These are phyloP conservation scores for Trichomonas tenax DNA, from an alignment of 208 protist species.

Conservation along the genomic window DNA sequence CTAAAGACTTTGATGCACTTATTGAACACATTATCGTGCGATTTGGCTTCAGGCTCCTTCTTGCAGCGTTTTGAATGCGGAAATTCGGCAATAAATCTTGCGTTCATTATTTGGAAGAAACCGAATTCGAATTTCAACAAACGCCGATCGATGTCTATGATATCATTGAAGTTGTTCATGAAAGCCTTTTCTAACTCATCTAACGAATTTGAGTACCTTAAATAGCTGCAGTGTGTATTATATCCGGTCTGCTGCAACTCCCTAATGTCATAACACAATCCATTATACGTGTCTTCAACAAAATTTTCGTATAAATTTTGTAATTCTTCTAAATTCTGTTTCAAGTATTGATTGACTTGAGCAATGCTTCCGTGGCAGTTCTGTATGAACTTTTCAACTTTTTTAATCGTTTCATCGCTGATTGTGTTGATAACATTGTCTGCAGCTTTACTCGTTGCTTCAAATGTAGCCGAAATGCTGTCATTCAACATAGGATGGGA, in stretches of 20 bases:
- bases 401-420: neutral
- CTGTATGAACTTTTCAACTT: neutral
- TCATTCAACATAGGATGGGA: neutral
- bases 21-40: neutral
- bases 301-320: neutral
- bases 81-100: neutral
- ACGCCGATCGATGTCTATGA: neutral
- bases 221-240: neutral
- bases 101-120: neutral
- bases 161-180: neutral
- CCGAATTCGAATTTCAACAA: neutral
- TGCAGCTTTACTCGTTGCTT: neutral
- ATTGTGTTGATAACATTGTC: neutral
- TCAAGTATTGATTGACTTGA: neutral
- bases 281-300: neutral
- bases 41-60: neutral
- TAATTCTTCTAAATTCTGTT: neutral
- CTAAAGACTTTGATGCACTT: neutral
- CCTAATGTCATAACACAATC: neutral
- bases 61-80: neutral
- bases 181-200: neutral
- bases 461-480: neutral
- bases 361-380: neutral
- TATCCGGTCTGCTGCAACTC: neutral
- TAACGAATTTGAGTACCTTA: neutral